Percentiles rank a stretch among this genome's conserved stretches.
These are phyloP conservation scores for Orychophragmus violaceus DNA, from an alignment of 345 rosid genomes.

Conservation along the genomic window DNA sequence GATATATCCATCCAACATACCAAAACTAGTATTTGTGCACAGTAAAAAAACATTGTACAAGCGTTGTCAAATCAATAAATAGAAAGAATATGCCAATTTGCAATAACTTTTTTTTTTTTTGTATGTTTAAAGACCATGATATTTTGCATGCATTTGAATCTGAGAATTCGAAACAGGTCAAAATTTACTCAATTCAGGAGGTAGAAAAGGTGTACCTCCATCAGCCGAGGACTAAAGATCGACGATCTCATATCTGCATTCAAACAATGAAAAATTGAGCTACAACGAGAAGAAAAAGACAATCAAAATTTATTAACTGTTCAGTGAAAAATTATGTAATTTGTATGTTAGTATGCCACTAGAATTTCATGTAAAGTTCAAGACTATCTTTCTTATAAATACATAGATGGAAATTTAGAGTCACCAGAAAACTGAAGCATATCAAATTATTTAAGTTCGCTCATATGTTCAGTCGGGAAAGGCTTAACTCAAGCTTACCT, in stretches of 20 bases:
- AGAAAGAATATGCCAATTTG: constrained; percentile 1
- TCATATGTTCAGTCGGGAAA: constrained; percentile 10
- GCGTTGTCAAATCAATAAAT: constrained; percentile 11
- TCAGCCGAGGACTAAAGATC: constrained; percentile 92
- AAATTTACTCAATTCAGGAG: neutral
- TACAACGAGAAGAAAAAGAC: constrained; percentile 32
- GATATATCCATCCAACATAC: neutral
- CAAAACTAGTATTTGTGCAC: neutral
- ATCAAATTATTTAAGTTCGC: neutral
- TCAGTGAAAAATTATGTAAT: neutral
- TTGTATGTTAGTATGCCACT: constrained; percentile 5
- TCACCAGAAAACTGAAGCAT: neutral
- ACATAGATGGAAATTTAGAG: constrained; percentile 7
- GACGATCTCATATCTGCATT: constrained; percentile 59
- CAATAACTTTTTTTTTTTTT: neutral
- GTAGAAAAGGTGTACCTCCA: constrained; percentile 58
- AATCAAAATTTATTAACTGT: neutral
- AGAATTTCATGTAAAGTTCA: neutral
- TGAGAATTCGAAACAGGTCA: too few relatives aligned
- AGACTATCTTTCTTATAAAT: neutral
- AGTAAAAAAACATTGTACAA: neutral
- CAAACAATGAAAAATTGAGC: constrained; percentile 73
- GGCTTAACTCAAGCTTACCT: constrained; percentile 38
- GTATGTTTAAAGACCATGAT: neutral
- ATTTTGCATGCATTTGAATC: neutral